These are phyloP conservation scores for Termitomyces sp. DNA, from an alignment of 768 basidiomycete species.

Conservation along the genomic window DNA sequence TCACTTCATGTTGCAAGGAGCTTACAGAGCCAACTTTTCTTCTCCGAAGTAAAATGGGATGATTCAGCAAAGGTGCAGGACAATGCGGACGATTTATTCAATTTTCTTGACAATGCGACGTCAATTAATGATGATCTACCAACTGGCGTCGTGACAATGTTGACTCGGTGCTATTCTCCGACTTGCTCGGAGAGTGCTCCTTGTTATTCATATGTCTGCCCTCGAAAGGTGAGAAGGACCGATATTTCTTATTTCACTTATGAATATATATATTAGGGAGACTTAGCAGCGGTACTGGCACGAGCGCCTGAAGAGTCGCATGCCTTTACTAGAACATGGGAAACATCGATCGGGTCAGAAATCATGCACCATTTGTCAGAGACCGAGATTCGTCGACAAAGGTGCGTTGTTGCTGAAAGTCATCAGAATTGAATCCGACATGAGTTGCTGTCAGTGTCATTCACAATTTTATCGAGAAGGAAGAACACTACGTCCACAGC, in stretches of 20 bases:
- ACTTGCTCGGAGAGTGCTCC: constrained; percentile 73
- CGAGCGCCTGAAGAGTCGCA: constrained; percentile 23
- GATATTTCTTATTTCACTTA: background rate
- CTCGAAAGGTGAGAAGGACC: constrained; percentile 46
- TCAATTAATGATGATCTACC: constrained; percentile 65
- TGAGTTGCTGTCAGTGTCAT: constrained; percentile 47
- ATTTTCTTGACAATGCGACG: constrained; percentile 81
- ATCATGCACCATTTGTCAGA: constrained; percentile 47
- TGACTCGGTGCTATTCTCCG: constrained; percentile 88
- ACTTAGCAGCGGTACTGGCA: constrained; percentile 20
- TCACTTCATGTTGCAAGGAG: constrained; percentile 86
- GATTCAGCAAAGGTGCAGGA: constrained; percentile 66
- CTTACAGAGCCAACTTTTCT: constrained; percentile 88
- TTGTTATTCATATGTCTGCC: constrained; percentile 84
- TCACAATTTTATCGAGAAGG: constrained; percentile 80
- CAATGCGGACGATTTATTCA: constrained; percentile 88
- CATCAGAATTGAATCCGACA: background rate
- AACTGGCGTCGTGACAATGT: constrained; percentile 82
- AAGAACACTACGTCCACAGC: constrained; percentile 85
- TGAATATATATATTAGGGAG: constrained; percentile 16
- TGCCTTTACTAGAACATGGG: constrained; percentile 33
- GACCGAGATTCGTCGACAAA: constrained; percentile 80
- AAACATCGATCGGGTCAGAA: constrained; percentile 34
- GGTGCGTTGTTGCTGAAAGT: constrained; percentile 27
- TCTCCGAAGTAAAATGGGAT: constrained; percentile 96